phyloP scores from a whole-genome alignment of 352 stramenopile species.

The Globisporangium apiculatum region DNA sequence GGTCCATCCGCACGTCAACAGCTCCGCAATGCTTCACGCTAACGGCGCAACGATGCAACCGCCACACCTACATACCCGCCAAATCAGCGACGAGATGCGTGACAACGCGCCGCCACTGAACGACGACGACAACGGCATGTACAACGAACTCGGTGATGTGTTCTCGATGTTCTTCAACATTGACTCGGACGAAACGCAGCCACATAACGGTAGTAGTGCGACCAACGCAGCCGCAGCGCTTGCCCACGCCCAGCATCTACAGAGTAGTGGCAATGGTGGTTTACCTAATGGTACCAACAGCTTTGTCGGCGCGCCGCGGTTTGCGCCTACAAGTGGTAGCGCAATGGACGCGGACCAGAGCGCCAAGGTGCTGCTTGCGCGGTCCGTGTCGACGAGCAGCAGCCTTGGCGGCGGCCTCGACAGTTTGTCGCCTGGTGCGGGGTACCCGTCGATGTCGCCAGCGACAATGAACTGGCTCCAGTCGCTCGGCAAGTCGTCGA shows the following conservation, averaged over 20 bases:
- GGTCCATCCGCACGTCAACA: slow-evolving; percentile 1
- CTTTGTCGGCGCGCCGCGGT: slow-evolving; percentile 9
- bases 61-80: slow-evolving; percentile 9
- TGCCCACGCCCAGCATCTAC: slow-evolving; percentile 7
- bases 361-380: slow-evolving; percentile 43
- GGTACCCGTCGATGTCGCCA: slow-evolving; percentile 64
- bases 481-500: slow-evolving; percentile 57
- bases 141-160: slow-evolving; percentile 61
- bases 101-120: slow-evolving; percentile 21
- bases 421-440: slow-evolving; percentile 48
- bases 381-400: slow-evolving; percentile 32
- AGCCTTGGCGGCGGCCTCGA: slow-evolving; percentile 15
- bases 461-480: slow-evolving; percentile 76
- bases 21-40: slow-evolving; percentile 15
- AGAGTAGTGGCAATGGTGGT: slow-evolving; percentile 1
- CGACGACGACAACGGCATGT: slow-evolving; percentile 44
- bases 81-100: slow-evolving; percentile 18
- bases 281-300: neutral
- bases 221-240: neutral
- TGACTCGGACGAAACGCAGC: slow-evolving; percentile 29
- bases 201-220: slow-evolving; percentile 2
- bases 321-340: neutral
- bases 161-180: slow-evolving; percentile 71
- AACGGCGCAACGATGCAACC: neutral
- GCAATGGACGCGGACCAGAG: slow-evolving; percentile 1